Evolutionary conservation across 805 yeast genomes (phyloP), one percentile per base, ranked within the genome.

Genomic region (Monosporozyma unispora): DNA sequence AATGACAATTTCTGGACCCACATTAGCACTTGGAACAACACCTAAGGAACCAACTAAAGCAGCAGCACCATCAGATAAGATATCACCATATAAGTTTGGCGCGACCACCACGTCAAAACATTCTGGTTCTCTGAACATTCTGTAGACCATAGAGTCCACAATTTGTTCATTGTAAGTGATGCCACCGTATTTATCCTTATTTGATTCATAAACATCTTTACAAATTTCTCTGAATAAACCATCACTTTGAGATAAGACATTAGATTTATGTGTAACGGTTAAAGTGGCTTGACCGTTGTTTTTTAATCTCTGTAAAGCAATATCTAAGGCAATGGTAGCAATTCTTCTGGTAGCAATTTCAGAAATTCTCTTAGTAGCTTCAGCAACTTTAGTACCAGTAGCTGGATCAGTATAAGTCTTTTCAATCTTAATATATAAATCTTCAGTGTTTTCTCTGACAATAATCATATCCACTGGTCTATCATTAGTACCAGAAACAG

Each of bases 401-500:
- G 77, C 77, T 57, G 77, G 80, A 57, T 77, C 81, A 28, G 57
- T 59, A 66, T 76, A 87, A 44, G 87, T 68, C 60, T 73, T 80
- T 73, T 93, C 99, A 68, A 90, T 95, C 74, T 93, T 93, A 70
- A 93, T 84, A 73, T 93, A 93, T 60, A 91, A 76, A 71, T 93
- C 99, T 74, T 93, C 99, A 53, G 99, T 93, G 77, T 93, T 93
- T 73, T 93, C 99, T 69, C 99, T 86, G 37, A 93, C 99, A 68
- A 93, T 93, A 28, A 93, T 96, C 88, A 93, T 83, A 69, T 93
- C 99, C 46, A 90, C 96, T 35, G 95, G 90, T 70, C 88, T 81
- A 57, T 87, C 90, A 14, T 56, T 57, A 48, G 80, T 75, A 48
- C 90, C 91, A 39, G 79, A 82, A 38, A 90, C 97, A 47, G 93